phyloP scores from a whole-genome alignment of 352 stramenopile genomes.

The Phytophthora vignae region DNA sequence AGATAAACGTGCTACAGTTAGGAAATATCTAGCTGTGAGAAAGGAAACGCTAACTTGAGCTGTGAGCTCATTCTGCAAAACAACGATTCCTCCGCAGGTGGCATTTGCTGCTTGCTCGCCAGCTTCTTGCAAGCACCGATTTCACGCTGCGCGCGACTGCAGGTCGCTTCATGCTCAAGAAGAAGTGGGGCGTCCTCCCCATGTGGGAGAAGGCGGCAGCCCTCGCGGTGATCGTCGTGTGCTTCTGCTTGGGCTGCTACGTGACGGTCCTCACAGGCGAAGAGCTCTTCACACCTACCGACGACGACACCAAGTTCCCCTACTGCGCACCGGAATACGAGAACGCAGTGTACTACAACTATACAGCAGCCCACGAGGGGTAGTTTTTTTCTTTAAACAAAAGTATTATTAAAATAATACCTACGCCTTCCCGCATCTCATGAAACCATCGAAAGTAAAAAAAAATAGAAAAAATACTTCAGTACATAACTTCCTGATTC shows the following conservation, averaged over 20 bases:
- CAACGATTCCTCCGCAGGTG: too few relatives aligned
- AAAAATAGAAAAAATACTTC: conserved; percentile 10
- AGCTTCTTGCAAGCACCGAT: too few relatives aligned
- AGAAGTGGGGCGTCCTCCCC: background rate
- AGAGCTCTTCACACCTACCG: background rate
- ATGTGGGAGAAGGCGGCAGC: background rate
- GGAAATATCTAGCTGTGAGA: too few relatives aligned
- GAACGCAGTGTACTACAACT: background rate
- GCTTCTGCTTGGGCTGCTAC: background rate
- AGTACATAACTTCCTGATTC: background rate
- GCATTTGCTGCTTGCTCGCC: too few relatives aligned
- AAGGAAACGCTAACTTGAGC: too few relatives aligned
- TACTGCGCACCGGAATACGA: background rate
- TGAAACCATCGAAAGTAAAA: background rate
- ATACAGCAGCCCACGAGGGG: background rate
- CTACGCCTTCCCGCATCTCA: too few relatives aligned
- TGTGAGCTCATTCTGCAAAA: too few relatives aligned
- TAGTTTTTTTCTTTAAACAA: too few relatives aligned
- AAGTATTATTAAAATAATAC: too few relatives aligned
- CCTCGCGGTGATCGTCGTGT: background rate
- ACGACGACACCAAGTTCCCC: background rate
- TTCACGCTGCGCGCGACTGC: too few relatives aligned
- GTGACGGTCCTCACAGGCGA: background rate
- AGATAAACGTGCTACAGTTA: too few relatives aligned
- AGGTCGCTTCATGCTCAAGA: too few relatives aligned